Evolutionary conservation across 2,329 filamentous ascomycete genomes (phyloP).

Genomic region (Colletotrichum sp.): DNA sequence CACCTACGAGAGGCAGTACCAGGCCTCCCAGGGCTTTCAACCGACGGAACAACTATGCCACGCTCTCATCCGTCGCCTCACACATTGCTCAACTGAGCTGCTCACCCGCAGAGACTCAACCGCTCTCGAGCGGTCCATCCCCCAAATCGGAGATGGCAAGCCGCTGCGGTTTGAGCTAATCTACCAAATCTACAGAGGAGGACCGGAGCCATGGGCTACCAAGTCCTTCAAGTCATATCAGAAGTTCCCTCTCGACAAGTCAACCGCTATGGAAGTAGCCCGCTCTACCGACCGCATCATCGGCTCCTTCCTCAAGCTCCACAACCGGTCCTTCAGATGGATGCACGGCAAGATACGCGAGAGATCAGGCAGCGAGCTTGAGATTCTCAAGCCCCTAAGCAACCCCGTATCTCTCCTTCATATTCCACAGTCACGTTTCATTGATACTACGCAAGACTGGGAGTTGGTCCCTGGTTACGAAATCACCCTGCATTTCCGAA

Average conservation of each 20-base stretch:
- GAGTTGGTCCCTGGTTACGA: constrained; percentile 54
- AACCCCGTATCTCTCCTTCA: constrained; percentile 50
- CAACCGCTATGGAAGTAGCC: constrained; percentile 49
- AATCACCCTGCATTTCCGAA: constrained; percentile 49
- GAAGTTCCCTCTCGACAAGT: constrained; percentile 46
- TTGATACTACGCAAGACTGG: constrained; percentile 48
- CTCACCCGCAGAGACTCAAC: constrained; percentile 56
- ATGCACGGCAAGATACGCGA: constrained; percentile 45
- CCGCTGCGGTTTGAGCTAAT: constrained; percentile 52
- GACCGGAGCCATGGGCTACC: constrained; percentile 43
- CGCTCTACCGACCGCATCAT: constrained; percentile 54
- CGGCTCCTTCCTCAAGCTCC: constrained; percentile 52
- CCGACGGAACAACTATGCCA: constrained; percentile 52
- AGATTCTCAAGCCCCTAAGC: constrained; percentile 44
- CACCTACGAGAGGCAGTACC: constrained; percentile 50
- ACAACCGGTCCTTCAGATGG: constrained; percentile 56
- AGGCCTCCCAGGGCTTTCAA: constrained; percentile 46
- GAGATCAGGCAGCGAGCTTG: constrained; percentile 35
- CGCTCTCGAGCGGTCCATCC: constrained; percentile 43
- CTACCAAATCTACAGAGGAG: constrained; percentile 48
- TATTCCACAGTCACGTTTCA: constrained; percentile 48
- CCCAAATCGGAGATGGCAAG: constrained; percentile 38
- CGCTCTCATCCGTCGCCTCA: constrained; percentile 52
- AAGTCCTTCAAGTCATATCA: constrained; percentile 55
- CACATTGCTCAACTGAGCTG: constrained; percentile 56